Base-by-base conservation (phyloP, 768 basidiomycete genomes). In the Lepiota venenata region DNA sequence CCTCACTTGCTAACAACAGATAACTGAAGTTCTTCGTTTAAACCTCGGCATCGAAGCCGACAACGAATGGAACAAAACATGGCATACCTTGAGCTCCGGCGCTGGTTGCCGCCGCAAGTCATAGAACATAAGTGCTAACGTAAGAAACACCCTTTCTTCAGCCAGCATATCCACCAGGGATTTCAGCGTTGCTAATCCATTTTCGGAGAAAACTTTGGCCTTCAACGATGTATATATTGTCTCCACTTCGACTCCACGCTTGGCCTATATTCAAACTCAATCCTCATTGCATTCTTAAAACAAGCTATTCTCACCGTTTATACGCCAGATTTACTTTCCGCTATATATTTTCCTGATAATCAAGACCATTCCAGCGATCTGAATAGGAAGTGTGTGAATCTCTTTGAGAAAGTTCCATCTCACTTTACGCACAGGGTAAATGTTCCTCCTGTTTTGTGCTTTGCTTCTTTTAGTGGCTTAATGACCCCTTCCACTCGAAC, bases 131-230 rank as follows among this genome's bases (percentile, higher is more conserved):
- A 60, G 39, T 18, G 48, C 54, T 15, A 62, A 32, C 7, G 58
- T 45, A 14, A 62, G 46, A 54, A 62, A 62, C 14, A 58, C 47
- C 56, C 48, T 62, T 45, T 62, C 61, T 53, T 62, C 56, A 27
- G 51, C 42, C 14, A 54, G 49, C 14, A 60, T 36, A 15, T 56
- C 48, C 5, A 45, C 32, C n/a, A 48, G 43, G 48, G 60, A 62
- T 22, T 37, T 56, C 14, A 62, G 41, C 3, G 59, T 62, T n/a
- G 45, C 51, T 18, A 60, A 42, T 25, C 60, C 56, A 39, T 54
- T 51, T 47, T 60, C 60, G 8, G 52, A 56, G 48, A 62, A 62
- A 12, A 47, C 41, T 4, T 56, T 55, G 2, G 29, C 22, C 8
- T 47, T 58, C 10, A 58, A 47, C 0, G 53, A 55, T 4, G 50